These are phyloP conservation scores for Arxiozyma heterogenica DNA, from an alignment of 1,139 yeast species.

Conservation along the genomic window DNA sequence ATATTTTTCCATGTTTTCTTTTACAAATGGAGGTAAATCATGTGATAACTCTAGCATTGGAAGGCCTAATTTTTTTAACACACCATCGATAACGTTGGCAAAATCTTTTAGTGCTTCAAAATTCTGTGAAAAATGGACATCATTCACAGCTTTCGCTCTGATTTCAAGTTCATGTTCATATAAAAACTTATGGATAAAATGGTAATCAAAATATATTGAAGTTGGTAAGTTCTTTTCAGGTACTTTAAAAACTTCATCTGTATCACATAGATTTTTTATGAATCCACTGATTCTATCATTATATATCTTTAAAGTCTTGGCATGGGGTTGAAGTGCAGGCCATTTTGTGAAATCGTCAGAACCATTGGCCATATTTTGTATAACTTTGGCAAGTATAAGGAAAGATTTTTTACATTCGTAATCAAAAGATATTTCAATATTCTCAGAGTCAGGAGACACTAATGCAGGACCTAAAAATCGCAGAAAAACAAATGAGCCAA, in stretches of 20 bases:
- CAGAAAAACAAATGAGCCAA: conserved; percentile 80
- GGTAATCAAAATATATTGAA: conserved; percentile 34
- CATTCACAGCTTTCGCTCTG: conserved; percentile 34
- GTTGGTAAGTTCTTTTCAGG: conserved; percentile 12
- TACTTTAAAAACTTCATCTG: conserved; percentile 16
- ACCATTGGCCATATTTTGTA: conserved; percentile 85
- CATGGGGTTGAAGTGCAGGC: conserved; percentile 41
- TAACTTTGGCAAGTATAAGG: conserved; percentile 71
- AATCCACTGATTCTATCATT: conserved; percentile 42
- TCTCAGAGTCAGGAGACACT: conserved; percentile 74
- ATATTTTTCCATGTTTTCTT: conserved; percentile 41
- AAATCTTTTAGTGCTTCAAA: conserved; percentile 21
- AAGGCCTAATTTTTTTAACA: conserved; percentile 34
- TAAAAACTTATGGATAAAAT: conserved; percentile 57
- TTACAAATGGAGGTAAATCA: conserved; percentile 46
- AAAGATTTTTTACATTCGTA: conserved; percentile 56
- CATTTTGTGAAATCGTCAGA: conserved; percentile 51
- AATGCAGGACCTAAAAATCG: conserved; percentile 86
- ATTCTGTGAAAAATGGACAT: conserved; percentile 19
- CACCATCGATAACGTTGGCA: conserved; percentile 25
- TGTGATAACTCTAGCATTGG: conserved; percentile 41
- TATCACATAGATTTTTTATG: conserved; percentile 32
- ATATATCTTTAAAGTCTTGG: conserved; percentile 38
- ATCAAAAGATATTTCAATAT: conserved; percentile 34
- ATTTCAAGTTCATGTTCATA: conserved; percentile 53